phyloP scores from a whole-genome alignment of 2,329 filamentous ascomycete genomes.

The Exophiala sp. region DNA sequence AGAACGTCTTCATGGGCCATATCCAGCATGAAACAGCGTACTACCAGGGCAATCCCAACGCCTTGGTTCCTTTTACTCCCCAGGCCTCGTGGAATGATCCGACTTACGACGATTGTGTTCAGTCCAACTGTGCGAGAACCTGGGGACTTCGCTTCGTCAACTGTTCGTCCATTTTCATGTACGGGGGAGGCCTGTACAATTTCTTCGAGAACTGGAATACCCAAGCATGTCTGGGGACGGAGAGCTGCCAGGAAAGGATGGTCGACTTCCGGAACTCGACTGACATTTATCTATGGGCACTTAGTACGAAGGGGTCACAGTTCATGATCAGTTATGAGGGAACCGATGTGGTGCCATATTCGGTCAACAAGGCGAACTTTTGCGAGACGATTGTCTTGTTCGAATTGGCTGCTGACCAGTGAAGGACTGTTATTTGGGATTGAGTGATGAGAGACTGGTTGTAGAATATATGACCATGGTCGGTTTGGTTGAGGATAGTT shows the following conservation, averaged over 20 bases:
- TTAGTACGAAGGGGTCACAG: slow-evolving; percentile 25
- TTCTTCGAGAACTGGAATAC: slow-evolving; percentile 52
- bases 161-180: slow-evolving; percentile 51
- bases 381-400: slow-evolving; percentile 25
- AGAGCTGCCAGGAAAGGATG: slow-evolving; percentile 27
- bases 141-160: slow-evolving; percentile 61
- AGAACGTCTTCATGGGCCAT: slow-evolving; percentile 57
- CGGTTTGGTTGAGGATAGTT: background rate
- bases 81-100: slow-evolving; percentile 46
- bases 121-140: slow-evolving; percentile 39
- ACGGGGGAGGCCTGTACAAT: slow-evolving; percentile 60
- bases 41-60: slow-evolving; percentile 60
- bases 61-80: slow-evolving; percentile 51
- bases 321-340: slow-evolving; percentile 26
- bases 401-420: slow-evolving; percentile 21
- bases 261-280: slow-evolving; percentile 23
- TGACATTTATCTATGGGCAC: slow-evolving; percentile 25
- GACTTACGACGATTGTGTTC: slow-evolving; percentile 43
- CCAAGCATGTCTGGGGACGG: slow-evolving; percentile 33
- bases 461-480: background rate
- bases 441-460: background rate
- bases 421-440: background rate
- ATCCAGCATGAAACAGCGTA: slow-evolving; percentile 68
- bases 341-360: slow-evolving; percentile 23
- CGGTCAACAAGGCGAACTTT: slow-evolving; percentile 24